Base-by-base conservation (phyloP, 306 rosid genomes). In the Rosa chinensis region DNA sequence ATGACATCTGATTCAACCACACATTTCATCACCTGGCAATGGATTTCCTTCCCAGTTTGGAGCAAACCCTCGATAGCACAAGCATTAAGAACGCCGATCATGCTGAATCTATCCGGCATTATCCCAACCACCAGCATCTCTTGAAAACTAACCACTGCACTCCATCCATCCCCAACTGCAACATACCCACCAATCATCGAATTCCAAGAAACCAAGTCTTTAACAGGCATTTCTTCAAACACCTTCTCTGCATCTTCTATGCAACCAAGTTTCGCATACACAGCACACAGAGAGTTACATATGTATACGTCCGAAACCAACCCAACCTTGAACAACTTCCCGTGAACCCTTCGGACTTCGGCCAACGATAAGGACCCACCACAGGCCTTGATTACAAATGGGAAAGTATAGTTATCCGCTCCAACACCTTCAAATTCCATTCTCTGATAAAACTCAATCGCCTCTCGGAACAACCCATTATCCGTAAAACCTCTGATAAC, bases 121-220 rank as follows among this genome's bases (percentile, higher is more conserved):
- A 90, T 66, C 50, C 87, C 84, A n/a, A 16, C 45, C 21, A n/a
- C 79, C 50, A 74, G 74, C 92, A 86, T 83, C 35, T 85, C 86
- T 56, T 47, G 70, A 64, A 90, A 88, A 82, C 87, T 85, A 50
- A 21, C 50, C 64, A 86, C 62, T 1, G 89, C 72, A 47, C 75
- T 82, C 75, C 63, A 62, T 66, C 85, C 78, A 75, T 84, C 81
- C 78, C 80, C 79, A 49, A 77, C 77, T 10, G 82, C 32, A 76
- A 78, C 85, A 77, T 85, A 85, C 13, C 88, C 91, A 16, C 85
- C 56, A 43, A 85, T 84, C 84, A 90, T 70, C 20, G 91, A 90
- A 73, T 87, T 87, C 89, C 91, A 90, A 35, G 91, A 88, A 17
- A 90, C 91, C 72, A 85, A 8, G 70, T 90, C 87, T 25, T 76